Evolutionary conservation across 2,329 filamentous ascomycete species (phyloP).

Genomic region (Apiospora marii): DNA sequence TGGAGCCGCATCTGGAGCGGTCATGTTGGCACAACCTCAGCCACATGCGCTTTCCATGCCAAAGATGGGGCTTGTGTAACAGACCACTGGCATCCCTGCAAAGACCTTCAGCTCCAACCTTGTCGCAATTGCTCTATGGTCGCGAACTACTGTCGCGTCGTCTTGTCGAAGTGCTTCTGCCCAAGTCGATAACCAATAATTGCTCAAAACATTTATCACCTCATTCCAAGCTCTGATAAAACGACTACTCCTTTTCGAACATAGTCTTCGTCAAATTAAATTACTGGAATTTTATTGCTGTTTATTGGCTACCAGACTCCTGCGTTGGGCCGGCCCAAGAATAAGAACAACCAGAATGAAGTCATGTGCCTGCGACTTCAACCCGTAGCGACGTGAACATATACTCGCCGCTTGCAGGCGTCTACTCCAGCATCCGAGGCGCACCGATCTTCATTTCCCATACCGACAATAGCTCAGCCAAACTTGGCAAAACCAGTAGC

Average conservation of each 20-base stretch:
- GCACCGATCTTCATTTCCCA: neutral
- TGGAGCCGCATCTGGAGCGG: neutral
- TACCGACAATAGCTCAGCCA: neutral
- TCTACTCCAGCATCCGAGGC: neutral
- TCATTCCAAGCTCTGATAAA: neutral
- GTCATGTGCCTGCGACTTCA: constrained; percentile 1
- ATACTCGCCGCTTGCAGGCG: neutral
- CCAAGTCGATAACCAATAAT: neutral
- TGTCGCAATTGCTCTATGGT: constrained; percentile 2
- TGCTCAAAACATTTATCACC: neutral
- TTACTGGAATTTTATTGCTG: neutral
- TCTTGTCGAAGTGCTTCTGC: neutral
- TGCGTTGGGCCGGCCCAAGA: constrained; percentile 6
- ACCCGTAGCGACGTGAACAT: constrained; percentile 11
- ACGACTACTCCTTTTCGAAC: neutral
- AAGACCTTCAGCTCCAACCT: constrained; percentile 3
- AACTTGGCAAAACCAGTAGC: neutral
- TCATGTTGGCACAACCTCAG: neutral
- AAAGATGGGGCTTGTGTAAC: constrained; percentile 6
- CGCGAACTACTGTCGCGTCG: constrained; percentile 17
- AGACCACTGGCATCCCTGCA: neutral
- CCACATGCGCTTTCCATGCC: neutral
- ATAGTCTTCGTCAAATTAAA: neutral
- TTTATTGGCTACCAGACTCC: neutral
- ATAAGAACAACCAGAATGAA: constrained; percentile 11